Evolutionary conservation across 176 grass and related monocot species (phyloP).

Genomic region (Oryza rufipogon): DNA sequence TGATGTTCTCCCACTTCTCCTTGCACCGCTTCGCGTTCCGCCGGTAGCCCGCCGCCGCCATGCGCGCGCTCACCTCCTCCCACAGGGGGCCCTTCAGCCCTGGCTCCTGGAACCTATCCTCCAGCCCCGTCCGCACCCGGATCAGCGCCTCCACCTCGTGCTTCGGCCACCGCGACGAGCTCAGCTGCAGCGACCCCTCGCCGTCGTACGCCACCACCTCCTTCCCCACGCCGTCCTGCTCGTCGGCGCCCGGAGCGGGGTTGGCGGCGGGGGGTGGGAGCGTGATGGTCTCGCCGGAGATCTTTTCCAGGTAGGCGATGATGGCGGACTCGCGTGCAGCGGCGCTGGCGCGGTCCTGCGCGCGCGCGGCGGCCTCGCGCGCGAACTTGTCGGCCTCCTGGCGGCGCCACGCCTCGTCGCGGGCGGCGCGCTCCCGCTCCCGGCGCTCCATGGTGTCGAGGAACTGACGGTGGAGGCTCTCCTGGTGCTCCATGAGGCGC

Average conservation of each 20-base stretch:
- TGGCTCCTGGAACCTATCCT: constrained; percentile 79
- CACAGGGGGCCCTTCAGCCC: constrained; percentile 91
- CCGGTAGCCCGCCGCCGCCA: constrained; percentile 70
- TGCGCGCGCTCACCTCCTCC: constrained; percentile 90
- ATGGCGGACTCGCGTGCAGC: constrained; percentile 79
- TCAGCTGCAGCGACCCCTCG: constrained; percentile 38
- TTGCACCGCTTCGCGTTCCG: constrained; percentile 90
- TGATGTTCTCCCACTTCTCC: constrained; percentile 99
- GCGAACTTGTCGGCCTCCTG: constrained; percentile 80
- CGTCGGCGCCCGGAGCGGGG: neutral
- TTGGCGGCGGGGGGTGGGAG: constrained; percentile 41
- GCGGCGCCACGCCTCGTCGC: constrained; percentile 81
- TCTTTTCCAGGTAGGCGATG: constrained; percentile 82
- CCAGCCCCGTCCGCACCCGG: constrained; percentile 70
- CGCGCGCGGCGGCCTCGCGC: constrained; percentile 64
- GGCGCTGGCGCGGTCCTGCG: constrained; percentile 67
- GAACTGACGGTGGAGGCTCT: constrained; percentile 89
- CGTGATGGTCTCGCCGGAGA: constrained; percentile 65
- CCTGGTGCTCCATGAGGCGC: constrained; percentile 96
- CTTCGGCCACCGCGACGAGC: constrained; percentile 82
- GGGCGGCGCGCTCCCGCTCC: constrained; percentile 70
- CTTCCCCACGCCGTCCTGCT: constrained; percentile 31
- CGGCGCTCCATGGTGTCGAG: constrained; percentile 88
- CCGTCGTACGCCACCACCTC: constrained; percentile 41
- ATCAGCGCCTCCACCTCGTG: constrained; percentile 85